Evolutionary conservation across 352 stramenopile genomes (phyloP), one percentile per base, ranked within the genome.

Genomic region (Globisporangium barbulae): DNA sequence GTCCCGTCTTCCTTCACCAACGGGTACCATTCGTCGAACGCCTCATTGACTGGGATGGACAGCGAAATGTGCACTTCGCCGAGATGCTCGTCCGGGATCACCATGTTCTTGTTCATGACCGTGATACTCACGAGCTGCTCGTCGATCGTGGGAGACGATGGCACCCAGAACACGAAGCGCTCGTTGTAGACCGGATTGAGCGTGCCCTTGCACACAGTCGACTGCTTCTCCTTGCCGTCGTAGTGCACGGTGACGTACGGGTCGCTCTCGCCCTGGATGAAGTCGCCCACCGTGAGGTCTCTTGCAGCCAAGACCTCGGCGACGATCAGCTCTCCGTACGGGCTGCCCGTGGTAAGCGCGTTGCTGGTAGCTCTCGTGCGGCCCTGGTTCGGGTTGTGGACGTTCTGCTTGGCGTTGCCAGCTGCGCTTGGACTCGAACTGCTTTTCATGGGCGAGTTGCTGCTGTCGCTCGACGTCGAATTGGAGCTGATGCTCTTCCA

Each of bases 81-180:
- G 5, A 90, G 65, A 13, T 90, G 71, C n/a, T 81, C 73, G 15
- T 86, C 71, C 15, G 68, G 48, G 39, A 75, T 76, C 31, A 81
- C 67, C 10, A 68, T 33, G 52, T 80, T 75, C 62, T 75, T 65
- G 68, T 74, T 77, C 50, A 70, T 75, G n/a, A 92, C 64, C 30
- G 76, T 75, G 50, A 90, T 53, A 45, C 75, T 77, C 30, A 90
- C 63, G 13, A 72, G 68, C 10, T 71, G 71, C 41, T 78, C 63
- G 21, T 85, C 76, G 57, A 76, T 81, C 0, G 73, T 63, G 0
- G 74, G 72, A 13, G 76, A 81, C 0, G 79, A 81, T 28, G 79
- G 71, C 21, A 88, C 41, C 78, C 79, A 92, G 67, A 90, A 88
- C 52, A 92, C 78, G 53, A 92, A 92, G 0, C 83, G 79, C 33